Percentiles rank a stretch among this genome's conserved stretches.
Evolutionary conservation across 2,329 filamentous ascomycete species (phyloP).

Genomic region (Calonectria leucothoes): DNA sequence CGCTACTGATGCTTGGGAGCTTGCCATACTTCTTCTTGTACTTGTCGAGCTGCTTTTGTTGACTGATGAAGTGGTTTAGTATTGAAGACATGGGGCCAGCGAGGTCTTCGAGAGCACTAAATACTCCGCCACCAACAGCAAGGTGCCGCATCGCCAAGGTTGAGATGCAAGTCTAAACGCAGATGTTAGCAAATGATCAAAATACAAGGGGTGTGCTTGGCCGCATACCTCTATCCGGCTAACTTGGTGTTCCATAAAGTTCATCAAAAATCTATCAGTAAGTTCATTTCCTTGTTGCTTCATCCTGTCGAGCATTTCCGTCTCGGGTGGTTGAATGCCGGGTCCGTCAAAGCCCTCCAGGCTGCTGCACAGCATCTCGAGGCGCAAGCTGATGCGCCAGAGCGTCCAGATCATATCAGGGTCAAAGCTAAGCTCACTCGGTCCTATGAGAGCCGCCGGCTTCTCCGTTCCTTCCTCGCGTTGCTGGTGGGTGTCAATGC

Average conservation of each 20-base stretch:
- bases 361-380: conserved; percentile 93
- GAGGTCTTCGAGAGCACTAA: conserved; percentile 76
- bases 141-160: conserved; percentile 84
- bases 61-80: conserved; percentile 68
- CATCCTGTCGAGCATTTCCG: conserved; percentile 79
- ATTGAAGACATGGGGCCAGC: conserved; percentile 83
- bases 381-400: conserved; percentile 87
- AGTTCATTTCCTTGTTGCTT: conserved; percentile 81
- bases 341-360: conserved; percentile 77
- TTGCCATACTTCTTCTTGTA: conserved; percentile 68
- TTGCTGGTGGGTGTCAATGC: conserved; percentile 76
- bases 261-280: conserved; percentile 87
- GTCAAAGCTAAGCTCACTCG: conserved; percentile 79
- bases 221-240: conserved; percentile 88
- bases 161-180: conserved; percentile 78
- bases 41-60: conserved; percentile 72
- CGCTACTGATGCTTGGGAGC: conserved; percentile 45
- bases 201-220: not conserved
- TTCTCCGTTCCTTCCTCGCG: conserved; percentile 63
- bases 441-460: conserved; percentile 71
- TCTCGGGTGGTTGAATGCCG: conserved; percentile 82
- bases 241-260: conserved; percentile 94
- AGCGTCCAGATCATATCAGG: conserved; percentile 88
- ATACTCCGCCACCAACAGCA: conserved; percentile 73
- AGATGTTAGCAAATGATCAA: conserved; percentile 36